Base-by-base conservation (phyloP, 768 basidiomycete species). In the Calocybe cyanea region DNA sequence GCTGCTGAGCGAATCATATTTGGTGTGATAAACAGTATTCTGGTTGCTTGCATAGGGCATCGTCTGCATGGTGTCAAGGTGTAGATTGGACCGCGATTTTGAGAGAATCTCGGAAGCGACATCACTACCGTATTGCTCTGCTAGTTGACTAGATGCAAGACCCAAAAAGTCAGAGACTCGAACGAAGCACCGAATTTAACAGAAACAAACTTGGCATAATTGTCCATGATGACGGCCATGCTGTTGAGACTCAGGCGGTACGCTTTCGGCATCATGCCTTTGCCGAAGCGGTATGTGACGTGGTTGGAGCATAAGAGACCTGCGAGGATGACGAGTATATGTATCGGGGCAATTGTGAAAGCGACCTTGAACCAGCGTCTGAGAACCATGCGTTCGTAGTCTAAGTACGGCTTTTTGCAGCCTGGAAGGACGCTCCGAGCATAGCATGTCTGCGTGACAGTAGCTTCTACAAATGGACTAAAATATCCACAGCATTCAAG, bases 221-320 rank as follows among this genome's bases (percentile, higher is more conserved):
- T 81, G 46, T 92, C 88, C 84, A 91, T 83, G 59, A 92, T 86
- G 19, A 84, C 76, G 0, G 80, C 85, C 80, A 91, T 86, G 39
- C 75, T 80, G 46, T 68, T 75, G 68, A 77, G 64, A 59, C 82
- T 80, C 28, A 92, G 69, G 33, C 87, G 70, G 60, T 92, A 92
- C 23, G 81, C 77, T 70, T 87, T 83, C 19, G 88, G 90, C 76
- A 86, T 89, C 80, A 91, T 81, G 37, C 90, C 89, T 69, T 92
- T 92, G 0, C 88, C 87, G 61, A 92, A 91, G 28, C 88, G 70
- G 56, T 90, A 90, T 38, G 87, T 91, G 61, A 92, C 79, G 55
- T 92, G 87, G 64, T 88, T 87, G 4, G 80, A 77, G 64, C 85
- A 91, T 32, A 91, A 62, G 41, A 91, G 64, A 2, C 73, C 80